Evolutionary conservation across 179 eudicot species (phyloP).

Genomic region (Camellia oleifera): DNA sequence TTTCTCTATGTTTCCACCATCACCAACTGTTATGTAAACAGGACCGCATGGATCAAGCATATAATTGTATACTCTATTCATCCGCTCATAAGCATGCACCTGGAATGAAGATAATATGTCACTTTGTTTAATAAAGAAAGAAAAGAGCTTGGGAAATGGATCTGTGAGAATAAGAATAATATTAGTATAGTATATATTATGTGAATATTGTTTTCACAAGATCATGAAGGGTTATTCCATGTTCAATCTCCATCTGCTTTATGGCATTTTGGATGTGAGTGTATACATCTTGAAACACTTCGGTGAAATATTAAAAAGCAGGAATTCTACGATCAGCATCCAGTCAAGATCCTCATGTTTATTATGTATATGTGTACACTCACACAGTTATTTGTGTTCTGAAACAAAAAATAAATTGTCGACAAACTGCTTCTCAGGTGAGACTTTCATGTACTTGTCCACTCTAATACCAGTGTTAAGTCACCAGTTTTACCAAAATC

Average conservation of each 20-base stretch:
- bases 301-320: too few relatives aligned
- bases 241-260: background rate
- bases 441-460: background rate
- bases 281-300: too few relatives aligned
- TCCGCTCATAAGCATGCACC: slow-evolving; percentile 95
- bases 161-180: too few relatives aligned
- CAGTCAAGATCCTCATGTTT: background rate
- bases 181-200: too few relatives aligned
- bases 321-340: background rate
- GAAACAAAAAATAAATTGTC: background rate
- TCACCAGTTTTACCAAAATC: too few relatives aligned
- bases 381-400: background rate
- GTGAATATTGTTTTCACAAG: too few relatives aligned
- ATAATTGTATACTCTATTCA: slow-evolving; percentile 84
- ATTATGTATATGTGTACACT: background rate
- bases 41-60: slow-evolving; percentile 81
- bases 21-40: slow-evolving; percentile 78
- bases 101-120: slow-evolving; percentile 20
- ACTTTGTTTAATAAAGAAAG: background rate
- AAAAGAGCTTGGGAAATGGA: background rate
- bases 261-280: too few relatives aligned
- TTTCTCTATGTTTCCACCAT: slow-evolving; percentile 89
- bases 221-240: background rate
- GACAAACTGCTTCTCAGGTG: background rate
- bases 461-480: background rate